Evolutionary conservation across 75 land plant species (phyloP).

Genomic region (Cupressus sempervirens): DNA sequence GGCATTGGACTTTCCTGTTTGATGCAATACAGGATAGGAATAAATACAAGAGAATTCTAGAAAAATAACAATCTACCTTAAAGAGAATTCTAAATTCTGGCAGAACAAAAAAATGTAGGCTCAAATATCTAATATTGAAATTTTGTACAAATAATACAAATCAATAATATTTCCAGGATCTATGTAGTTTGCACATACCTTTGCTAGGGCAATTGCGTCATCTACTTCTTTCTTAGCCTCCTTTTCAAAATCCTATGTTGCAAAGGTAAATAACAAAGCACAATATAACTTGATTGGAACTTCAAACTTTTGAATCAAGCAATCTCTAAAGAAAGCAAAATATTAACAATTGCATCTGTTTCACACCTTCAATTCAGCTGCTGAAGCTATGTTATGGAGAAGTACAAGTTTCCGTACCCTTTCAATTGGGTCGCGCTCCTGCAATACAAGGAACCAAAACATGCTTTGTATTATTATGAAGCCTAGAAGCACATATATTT

Average conservation of each 20-base stretch:
- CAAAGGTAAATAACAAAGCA: slow-evolving; percentile 8
- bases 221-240: slow-evolving; percentile 89
- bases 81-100: not conserved
- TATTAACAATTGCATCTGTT: not conserved
- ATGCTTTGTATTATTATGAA: not conserved
- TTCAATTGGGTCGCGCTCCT: slow-evolving; percentile 99
- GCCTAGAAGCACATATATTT: not conserved
- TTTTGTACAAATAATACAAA: not conserved
- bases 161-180: not conserved
- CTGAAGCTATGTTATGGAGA: slow-evolving; percentile 69
- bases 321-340: not conserved
- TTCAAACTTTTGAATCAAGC: not conserved
- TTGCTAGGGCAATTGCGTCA: slow-evolving; percentile 86
- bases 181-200: slow-evolving; percentile 40
- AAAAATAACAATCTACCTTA: not conserved
- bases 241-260: slow-evolving; percentile 79
- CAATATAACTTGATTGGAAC: not conserved
- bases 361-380: slow-evolving; percentile 81
- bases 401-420: slow-evolving; percentile 80
- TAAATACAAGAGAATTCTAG: not conserved
- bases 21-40: not conserved
- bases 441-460: slow-evolving; percentile 12
- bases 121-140: not conserved
- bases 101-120: not conserved
- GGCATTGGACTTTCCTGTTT: slow-evolving; percentile 89